Conservation (phyloP, 2,329 filamentous ascomycete species). For the Paracoccidioides brasiliensis region DNA sequence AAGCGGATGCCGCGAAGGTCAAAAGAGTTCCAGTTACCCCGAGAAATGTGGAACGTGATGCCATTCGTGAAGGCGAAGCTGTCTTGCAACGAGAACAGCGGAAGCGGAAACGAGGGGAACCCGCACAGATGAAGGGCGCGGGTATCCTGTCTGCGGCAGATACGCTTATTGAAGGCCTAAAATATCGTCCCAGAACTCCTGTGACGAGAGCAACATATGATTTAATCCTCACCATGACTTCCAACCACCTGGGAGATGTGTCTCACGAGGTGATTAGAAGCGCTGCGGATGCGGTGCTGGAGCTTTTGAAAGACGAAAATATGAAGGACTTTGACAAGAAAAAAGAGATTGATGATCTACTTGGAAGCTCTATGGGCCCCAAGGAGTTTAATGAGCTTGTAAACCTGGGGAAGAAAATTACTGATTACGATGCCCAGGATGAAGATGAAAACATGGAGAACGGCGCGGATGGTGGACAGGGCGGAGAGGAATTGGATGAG, state of each 20-base stretch:
- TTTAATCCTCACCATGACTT: constrained; percentile 81
- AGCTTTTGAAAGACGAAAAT: constrained; percentile 87
- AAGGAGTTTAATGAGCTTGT: constrained; percentile 96
- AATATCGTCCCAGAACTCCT: constrained; percentile 80
- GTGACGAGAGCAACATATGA: constrained; percentile 90
- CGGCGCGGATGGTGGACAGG: constrained; percentile 50
- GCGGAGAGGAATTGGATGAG: constrained; percentile 71
- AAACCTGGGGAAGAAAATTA: constrained; percentile 96
- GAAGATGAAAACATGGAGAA: constrained; percentile 80
- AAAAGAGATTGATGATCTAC: constrained; percentile 86
- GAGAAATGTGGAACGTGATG: constrained; percentile 60
- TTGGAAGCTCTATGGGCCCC: constrained; percentile 67
- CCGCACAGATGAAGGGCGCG: constrained; percentile 53
- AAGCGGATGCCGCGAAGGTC: constrained; percentile 66
- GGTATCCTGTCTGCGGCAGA: constrained; percentile 77
- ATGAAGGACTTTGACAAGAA: constrained; percentile 98
- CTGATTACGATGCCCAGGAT: constrained; percentile 92
- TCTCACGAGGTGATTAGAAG: constrained; percentile 83
- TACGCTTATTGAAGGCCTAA: constrained; percentile 76
- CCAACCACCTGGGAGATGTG: constrained; percentile 79
- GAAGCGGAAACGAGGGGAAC: constrained; percentile 69
- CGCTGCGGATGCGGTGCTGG: constrained; percentile 80
- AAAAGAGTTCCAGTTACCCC: constrained; percentile 58
- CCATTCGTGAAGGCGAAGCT: constrained; percentile 66
- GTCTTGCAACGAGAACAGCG: constrained; percentile 71